Base-by-base conservation (phyloP, 306 rosid genomes). In the Medicago truncatula region DNA sequence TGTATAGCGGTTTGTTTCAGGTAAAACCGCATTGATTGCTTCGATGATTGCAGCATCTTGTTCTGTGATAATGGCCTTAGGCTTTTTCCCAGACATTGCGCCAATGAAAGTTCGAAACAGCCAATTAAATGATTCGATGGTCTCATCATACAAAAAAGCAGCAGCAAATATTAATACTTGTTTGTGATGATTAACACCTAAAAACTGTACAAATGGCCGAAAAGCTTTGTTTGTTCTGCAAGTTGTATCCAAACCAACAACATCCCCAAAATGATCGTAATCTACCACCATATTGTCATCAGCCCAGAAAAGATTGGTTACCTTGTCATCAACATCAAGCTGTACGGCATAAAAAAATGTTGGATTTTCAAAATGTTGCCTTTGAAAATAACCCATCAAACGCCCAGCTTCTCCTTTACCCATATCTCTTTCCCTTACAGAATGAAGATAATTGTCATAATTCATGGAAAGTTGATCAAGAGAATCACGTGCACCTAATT, bases 281-380 rank as follows among this genome's bases (percentile, higher is more conserved):
- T 89, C 92, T 50, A 79, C 80, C 34, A 81, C 86, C 90, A 87
- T 90, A 54, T 79, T 73, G 68, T 89, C 92, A 53, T 89, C 90
- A 59, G 92, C 84, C 95, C 90, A 89, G 39, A 89, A 84, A 18
- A 87, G 65, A 83, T 89, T 89, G 78, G 85, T 81, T 61, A 89
- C 80, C 78, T 81, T 86, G 81, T 89, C 95, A 76, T 87, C 87
- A 80, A 82, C 66, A 80, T 89, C 95, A 61, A 86, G 83, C 80
- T 87, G 95, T 40, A 84, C 20, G 5, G 86, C 77, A 66, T 86
- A 76, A 74, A 87, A 89, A 23, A 87, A 80, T 21, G 81, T 50
- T 14, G 90, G 90, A 63, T 87, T 87, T 79, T 86, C 92, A 71
- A 86, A 83, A 81, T 88, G 96, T 73, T 90, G 87, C 82, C 86